Evolutionary conservation across 2,329 filamentous ascomycete genomes (phyloP), one percentile per base, ranked within the genome.

Genomic region (Aspergillus uvarum): DNA sequence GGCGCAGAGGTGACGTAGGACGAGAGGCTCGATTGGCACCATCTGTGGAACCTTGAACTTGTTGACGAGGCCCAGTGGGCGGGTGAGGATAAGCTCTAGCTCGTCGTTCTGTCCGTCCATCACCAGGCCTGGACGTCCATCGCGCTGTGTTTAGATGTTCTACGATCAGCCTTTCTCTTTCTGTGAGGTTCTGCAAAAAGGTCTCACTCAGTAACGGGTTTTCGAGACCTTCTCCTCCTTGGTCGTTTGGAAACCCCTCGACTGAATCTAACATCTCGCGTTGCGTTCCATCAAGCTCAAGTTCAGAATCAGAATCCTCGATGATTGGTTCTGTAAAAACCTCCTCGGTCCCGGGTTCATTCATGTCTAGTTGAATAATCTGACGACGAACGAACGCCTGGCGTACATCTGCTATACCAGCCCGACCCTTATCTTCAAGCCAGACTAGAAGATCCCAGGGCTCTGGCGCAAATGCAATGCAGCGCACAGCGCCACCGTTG

Each of bases 371-470:
- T n/a, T 70, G 60, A 14, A 82, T 62, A 22, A 78, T 73, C 63
- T 82, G 80, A 54, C 78, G 72, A 51, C 80, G 75, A 31, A 73
- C 66, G 60, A 81, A 81, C n/a, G 68, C 70, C 59, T 77, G 78
- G 44, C 80, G 79, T 52, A 81, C 69, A 67, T 82, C 80, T 32
- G 79, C 78, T 59, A 82, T 67, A 7, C 80, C 80, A 49, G 77
- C 77, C 62, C 77, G 73, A 16, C 80, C 80, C 63, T 90, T 88
- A 68, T 96, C 91, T 75, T 99, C 95, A 8, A 92, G 91, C 93
- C 95, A 98, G 6, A 96, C 90, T 47, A 99, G 80, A 19, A 99
- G 84, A 72, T 97, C 94, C 81, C 89, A 94, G 0, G 93, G 91
- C 1, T 90, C 90, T 0, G 94, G 93, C 4, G 91, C 92, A 72